These are phyloP conservation scores for Yamadazyma blattariae DNA, from an alignment of 1,139 yeast species.

Conservation along the genomic window DNA sequence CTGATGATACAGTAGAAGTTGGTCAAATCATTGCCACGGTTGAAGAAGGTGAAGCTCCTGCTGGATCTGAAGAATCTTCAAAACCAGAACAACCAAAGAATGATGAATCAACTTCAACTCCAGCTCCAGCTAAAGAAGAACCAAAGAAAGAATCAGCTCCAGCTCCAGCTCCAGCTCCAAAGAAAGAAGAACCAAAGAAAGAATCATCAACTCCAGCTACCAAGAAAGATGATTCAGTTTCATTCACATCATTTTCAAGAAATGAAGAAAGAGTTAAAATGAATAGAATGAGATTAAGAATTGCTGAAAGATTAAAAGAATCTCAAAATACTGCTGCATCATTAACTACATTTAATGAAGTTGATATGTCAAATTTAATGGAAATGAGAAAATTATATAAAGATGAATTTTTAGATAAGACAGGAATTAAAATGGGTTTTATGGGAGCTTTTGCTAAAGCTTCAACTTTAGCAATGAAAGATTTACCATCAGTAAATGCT, in stretches of 20 bases:
- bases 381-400: slow-evolving; percentile 96
- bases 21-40: slow-evolving; percentile 91
- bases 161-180: slow-evolving; percentile 28
- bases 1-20: slow-evolving; percentile 93
- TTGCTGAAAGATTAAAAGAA: slow-evolving; percentile 98
- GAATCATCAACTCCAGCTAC: slow-evolving; percentile 22
- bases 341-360: slow-evolving; percentile 96
- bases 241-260: slow-evolving; percentile 72
- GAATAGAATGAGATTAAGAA: slow-evolving; percentile 99
- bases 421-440: slow-evolving; percentile 94
- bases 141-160: slow-evolving; percentile 21
- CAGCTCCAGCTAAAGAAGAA: slow-evolving; percentile 41
- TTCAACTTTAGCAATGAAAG: slow-evolving; percentile 88
- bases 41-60: slow-evolving; percentile 87
- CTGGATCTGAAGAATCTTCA: slow-evolving; percentile 20
- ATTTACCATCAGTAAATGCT: slow-evolving; percentile 93
- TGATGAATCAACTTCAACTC: slow-evolving; percentile 44
- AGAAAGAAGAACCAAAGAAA: slow-evolving; percentile 26
- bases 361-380: slow-evolving; percentile 89
- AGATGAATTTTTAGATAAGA: slow-evolving; percentile 92
- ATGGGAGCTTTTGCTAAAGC: slow-evolving; percentile 99
- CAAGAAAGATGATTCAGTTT: slow-evolving; percentile 31
- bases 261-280: slow-evolving; percentile 90
- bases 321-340: slow-evolving; percentile 99
- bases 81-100: slow-evolving; percentile 10